Evolutionary conservation across 257 asterid genomes (phyloP).

Genomic region (Scutellaria galericulata): DNA sequence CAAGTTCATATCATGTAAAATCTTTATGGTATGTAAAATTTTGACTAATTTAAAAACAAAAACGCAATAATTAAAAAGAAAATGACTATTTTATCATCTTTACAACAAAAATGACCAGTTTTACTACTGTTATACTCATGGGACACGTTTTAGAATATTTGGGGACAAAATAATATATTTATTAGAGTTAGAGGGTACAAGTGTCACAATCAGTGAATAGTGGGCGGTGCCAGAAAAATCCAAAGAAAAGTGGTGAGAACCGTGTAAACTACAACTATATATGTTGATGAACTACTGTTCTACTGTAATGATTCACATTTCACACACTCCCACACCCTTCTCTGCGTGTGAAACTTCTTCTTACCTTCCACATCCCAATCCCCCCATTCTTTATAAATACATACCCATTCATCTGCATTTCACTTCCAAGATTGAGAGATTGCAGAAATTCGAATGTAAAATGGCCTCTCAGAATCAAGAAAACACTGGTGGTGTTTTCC

Average conservation of each 20-base stretch:
- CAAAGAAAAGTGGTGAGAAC: background rate
- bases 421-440: too few species aligned
- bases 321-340: conserved; percentile 10
- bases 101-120: too few species aligned
- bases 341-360: conserved; percentile 34
- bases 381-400: conserved; percentile 5
- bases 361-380: background rate
- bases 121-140: too few species aligned
- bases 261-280: conserved; percentile 31
- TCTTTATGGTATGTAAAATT: background rate
- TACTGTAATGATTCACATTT: conserved; percentile 28
- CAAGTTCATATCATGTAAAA: too few species aligned
- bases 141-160: too few species aligned
- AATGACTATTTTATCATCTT: too few species aligned
- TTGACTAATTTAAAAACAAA: background rate
- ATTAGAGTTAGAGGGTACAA: background rate
- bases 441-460: background rate
- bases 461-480: conserved; percentile 42
- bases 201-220: conserved; percentile 3
- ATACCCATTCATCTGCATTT: background rate
- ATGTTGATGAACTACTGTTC: background rate
- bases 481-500: background rate
- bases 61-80: background rate
- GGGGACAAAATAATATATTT: too few species aligned
- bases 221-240: conserved; percentile 26